Percentiles rank a stretch among this genome's conserved stretches.
These are phyloP conservation scores for Colletotrichum navitas DNA, from an alignment of 2,329 filamentous ascomycete species.

Conservation along the genomic window DNA sequence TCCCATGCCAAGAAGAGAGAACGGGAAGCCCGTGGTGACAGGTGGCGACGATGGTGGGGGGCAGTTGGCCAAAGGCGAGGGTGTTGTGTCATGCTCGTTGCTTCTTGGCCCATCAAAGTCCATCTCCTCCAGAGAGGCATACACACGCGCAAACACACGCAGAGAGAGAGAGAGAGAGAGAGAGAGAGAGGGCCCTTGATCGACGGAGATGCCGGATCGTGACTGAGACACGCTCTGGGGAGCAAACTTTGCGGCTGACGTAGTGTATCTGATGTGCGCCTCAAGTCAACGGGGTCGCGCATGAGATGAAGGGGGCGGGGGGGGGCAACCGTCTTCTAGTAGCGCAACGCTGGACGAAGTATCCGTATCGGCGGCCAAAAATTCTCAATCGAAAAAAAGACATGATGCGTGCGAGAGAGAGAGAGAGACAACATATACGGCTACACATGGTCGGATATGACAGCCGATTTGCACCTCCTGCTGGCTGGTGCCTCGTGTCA, in stretches of 20 bases:
- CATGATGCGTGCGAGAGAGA: too few species aligned
- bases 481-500: neutral
- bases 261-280: slow-evolving; percentile 13
- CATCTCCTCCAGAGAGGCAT: neutral
- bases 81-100: slow-evolving; percentile 33
- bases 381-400: neutral
- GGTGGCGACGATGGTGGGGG: slow-evolving; percentile 18
- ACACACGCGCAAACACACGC: too few species aligned
- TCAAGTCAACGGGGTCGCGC: neutral
- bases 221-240: slow-evolving; percentile 5
- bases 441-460: neutral
- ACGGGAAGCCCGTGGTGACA: slow-evolving; percentile 26
- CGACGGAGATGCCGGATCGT: neutral
- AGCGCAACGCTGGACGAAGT: neutral
- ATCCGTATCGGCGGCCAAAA: neutral
- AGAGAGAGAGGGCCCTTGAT: neutral
- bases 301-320: neutral
- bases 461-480: neutral
- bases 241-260: slow-evolving; percentile 22
- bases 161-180: too few species aligned
- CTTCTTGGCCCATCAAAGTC: neutral
- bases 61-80: neutral
- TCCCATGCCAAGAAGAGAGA: neutral
- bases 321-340: neutral
- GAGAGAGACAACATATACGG: neutral